phyloP scores from a whole-genome alignment of 805 yeast genomes.

The Starmerella scarabaei region DNA sequence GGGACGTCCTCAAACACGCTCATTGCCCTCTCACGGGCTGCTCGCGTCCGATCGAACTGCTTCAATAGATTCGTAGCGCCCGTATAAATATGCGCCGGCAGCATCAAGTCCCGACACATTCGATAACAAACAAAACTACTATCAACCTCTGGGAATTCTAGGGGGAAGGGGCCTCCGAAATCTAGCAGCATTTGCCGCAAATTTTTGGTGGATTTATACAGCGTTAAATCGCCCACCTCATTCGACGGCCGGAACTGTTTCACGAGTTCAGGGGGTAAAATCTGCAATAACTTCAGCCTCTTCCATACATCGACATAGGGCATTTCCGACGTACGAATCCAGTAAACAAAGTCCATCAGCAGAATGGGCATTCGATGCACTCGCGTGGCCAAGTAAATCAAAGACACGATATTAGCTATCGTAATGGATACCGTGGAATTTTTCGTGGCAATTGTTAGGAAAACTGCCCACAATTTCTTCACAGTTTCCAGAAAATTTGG shows the following conservation, averaged over 20 bases:
- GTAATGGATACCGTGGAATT: neutral
- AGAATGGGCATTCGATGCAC: constrained; percentile 4
- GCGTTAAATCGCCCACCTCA: constrained; percentile 3
- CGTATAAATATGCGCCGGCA: constrained; percentile 40
- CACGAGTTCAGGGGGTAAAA: constrained; percentile 8
- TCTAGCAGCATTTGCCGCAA: constrained; percentile 1
- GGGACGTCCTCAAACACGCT: constrained; percentile 9
- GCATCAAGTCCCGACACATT: constrained; percentile 29
- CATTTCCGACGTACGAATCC: constrained; percentile 9
- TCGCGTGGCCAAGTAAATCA: constrained; percentile 12
- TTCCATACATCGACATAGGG: constrained; percentile 9
- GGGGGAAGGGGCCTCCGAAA: neutral
- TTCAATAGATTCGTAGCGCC: constrained; percentile 26
- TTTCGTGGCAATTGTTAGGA: constrained; percentile 8
- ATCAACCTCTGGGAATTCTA: constrained; percentile 3
- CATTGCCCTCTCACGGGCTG: neutral
- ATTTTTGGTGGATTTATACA: constrained; percentile 2
- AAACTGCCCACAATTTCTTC: constrained; percentile 12
- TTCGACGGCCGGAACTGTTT: constrained; percentile 5
- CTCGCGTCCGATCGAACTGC: neutral
- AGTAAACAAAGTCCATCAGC: constrained; percentile 9
- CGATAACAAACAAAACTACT: constrained; percentile 5
- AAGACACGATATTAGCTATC: constrained; percentile 4
- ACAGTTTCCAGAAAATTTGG: constrained; percentile 2
- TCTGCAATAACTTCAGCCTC: neutral